phyloP scores from a whole-genome alignment of 495 filamentous ascomycete genomes.

The Penicillium soppii region DNA sequence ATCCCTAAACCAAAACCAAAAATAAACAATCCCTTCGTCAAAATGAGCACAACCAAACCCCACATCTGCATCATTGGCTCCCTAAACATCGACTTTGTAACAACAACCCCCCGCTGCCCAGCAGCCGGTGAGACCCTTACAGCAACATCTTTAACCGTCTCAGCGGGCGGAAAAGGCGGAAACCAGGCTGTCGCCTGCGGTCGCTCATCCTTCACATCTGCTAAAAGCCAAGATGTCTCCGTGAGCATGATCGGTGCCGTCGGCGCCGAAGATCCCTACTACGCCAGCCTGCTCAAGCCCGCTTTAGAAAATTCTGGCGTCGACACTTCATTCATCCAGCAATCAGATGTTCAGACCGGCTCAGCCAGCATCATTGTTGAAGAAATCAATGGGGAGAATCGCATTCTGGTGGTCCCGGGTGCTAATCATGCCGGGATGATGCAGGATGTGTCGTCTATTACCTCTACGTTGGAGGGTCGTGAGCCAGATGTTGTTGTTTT shows the following conservation, averaged over 20 bases:
- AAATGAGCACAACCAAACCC: slow-evolving; percentile 7
- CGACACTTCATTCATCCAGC: slow-evolving; percentile 15
- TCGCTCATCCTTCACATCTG: slow-evolving; percentile 21
- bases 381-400: slow-evolving; percentile 59
- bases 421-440: slow-evolving; percentile 59
- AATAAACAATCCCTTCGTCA: background rate
- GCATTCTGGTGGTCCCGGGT: slow-evolving; percentile 71
- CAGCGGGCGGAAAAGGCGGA: slow-evolving; percentile 28
- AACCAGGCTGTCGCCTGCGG: slow-evolving; percentile 29
- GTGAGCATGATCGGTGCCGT: slow-evolving; percentile 28
- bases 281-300: slow-evolving; percentile 18
- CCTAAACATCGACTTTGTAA: slow-evolving; percentile 31
- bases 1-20: background rate
- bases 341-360: slow-evolving; percentile 18
- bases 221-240: slow-evolving; percentile 18
- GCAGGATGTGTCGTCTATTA: slow-evolving; percentile 10
- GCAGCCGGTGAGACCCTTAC: slow-evolving; percentile 26
- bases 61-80: slow-evolving; percentile 26
- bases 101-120: slow-evolving; percentile 24
- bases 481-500: slow-evolving; percentile 61
- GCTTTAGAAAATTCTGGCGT: slow-evolving; percentile 21
- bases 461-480: slow-evolving; percentile 3
- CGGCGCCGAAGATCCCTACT: slow-evolving; percentile 23
- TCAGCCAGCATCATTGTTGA: slow-evolving; percentile 30
- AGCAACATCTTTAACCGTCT: slow-evolving; percentile 24